These are phyloP conservation scores for Phytophthora citricola DNA, from an alignment of 352 stramenopile species.

Conservation along the genomic window DNA sequence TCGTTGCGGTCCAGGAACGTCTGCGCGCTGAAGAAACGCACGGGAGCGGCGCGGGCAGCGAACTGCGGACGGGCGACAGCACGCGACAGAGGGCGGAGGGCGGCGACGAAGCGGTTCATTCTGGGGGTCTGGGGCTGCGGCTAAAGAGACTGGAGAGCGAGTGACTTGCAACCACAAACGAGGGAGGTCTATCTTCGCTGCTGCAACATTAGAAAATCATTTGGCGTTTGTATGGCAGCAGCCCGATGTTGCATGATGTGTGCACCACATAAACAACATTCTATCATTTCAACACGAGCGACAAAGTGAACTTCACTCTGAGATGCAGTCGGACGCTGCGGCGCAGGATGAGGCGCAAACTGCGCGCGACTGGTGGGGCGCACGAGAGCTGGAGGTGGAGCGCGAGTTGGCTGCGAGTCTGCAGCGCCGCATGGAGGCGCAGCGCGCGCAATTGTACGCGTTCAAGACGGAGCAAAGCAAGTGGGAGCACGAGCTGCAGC, in stretches of 20 bases:
- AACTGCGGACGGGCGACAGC: conserved; percentile 60
- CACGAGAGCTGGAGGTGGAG: conserved; percentile 51
- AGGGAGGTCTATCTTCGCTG: conserved; percentile 6
- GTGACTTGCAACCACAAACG: conserved; percentile 42
- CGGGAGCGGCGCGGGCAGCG: conserved; percentile 27
- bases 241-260: too few species aligned
- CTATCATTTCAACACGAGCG: background rate
- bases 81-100: conserved; percentile 71
- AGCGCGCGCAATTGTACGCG: conserved; percentile 72
- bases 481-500: conserved; percentile 80
- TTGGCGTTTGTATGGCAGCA: background rate
- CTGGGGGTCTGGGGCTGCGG: conserved; percentile 23
- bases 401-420: conserved; percentile 51
- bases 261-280: too few species aligned
- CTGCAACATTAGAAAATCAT: too few species aligned
- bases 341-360: conserved; percentile 14
- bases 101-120: conserved; percentile 85
- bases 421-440: conserved; percentile 75
- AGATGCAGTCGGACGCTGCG: conserved; percentile 8
- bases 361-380: conserved; percentile 66
- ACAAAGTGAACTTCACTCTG: conserved; percentile 6
- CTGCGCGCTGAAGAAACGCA: conserved; percentile 85
- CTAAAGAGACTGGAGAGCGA: conserved; percentile 16
- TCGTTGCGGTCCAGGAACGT: conserved; percentile 92
- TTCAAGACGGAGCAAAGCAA: conserved; percentile 88